phyloP scores from a whole-genome alignment of 1,284 basidiomycete species.

The Sporisorium iseilematis-ciliati region DNA sequence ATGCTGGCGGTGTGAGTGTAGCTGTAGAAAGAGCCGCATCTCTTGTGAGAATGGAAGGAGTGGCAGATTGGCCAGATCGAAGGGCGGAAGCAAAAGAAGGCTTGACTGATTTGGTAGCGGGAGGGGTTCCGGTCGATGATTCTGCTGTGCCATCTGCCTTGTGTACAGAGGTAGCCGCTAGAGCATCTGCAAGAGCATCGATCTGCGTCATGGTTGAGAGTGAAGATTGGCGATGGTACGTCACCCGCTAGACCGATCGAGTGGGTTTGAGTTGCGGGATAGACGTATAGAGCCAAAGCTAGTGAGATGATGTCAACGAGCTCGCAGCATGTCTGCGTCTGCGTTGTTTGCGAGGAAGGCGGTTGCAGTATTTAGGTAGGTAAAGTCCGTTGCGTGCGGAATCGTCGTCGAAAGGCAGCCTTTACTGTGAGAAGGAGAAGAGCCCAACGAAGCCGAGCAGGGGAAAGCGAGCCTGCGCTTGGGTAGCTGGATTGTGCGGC shows the following conservation, averaged over 20 bases:
- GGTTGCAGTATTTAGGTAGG: too few relatives aligned
- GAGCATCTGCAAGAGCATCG: slow-evolving; percentile 16
- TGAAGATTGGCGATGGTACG: not conserved
- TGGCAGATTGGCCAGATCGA: slow-evolving; percentile 12
- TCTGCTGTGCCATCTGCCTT: not conserved
- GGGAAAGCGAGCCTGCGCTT: too few relatives aligned
- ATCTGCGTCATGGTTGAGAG: slow-evolving; percentile 28
- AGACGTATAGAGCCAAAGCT: not conserved
- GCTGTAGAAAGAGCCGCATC: not conserved
- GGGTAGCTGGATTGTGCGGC: not conserved
- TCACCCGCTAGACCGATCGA: not conserved
- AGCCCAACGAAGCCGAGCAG: too few relatives aligned
- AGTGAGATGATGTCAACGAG: slow-evolving; percentile 6
- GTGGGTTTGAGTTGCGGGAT: not conserved
- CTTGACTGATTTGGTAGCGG: slow-evolving; percentile 6
- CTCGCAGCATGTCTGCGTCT: slow-evolving; percentile 16
- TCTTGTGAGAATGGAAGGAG: not conserved
- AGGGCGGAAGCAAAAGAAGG: slow-evolving; percentile 32
- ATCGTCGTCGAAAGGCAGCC: not conserved
- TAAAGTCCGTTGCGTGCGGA: not conserved
- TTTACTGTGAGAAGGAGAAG: not conserved
- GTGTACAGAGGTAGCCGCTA: slow-evolving; percentile 20
- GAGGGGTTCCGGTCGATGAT: not conserved
- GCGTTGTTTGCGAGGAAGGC: not conserved
- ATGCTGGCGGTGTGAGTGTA: not conserved